phyloP scores from a whole-genome alignment of 768 basidiomycete species.

The Erythrobasidium yunnanense region DNA sequence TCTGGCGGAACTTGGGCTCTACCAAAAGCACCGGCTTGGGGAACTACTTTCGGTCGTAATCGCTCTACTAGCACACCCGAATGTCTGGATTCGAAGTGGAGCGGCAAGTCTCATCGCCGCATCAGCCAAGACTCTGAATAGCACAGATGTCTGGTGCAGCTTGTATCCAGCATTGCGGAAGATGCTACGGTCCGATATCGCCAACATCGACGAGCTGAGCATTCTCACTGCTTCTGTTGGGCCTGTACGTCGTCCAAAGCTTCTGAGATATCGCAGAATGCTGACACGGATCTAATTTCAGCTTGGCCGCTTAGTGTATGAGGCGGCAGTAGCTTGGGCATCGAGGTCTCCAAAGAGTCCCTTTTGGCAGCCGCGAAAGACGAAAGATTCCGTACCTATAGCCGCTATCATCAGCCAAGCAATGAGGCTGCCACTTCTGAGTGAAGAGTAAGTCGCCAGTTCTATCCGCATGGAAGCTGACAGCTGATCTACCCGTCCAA shows the following conservation, averaged over 20 bases:
- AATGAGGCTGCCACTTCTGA: constrained; percentile 42
- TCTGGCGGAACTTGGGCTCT: constrained; percentile 75
- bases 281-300: constrained; percentile 32
- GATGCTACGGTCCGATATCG: constrained; percentile 72
- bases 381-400: not conserved
- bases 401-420: constrained; percentile 3
- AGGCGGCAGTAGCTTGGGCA: constrained; percentile 78
- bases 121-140: constrained; percentile 66
- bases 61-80: constrained; percentile 88
- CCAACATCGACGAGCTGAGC: constrained; percentile 59
- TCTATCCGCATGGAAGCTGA: no score
- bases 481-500: no score
- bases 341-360: constrained; percentile 66
- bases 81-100: constrained; percentile 89
- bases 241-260: constrained; percentile 51
- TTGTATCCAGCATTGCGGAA: constrained; percentile 82
- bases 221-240: constrained; percentile 66
- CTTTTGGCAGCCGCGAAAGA: constrained; percentile 24
- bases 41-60: constrained; percentile 80
- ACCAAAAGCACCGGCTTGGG: constrained; percentile 93
- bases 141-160: constrained; percentile 93
- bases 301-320: constrained; percentile 63
- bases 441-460: constrained; percentile 70
- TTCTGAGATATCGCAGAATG: not conserved
- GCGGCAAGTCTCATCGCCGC: constrained; percentile 60